Conservation (phyloP, 2,329 filamentous ascomycete species). For the Penicillium griseofulvum region DNA sequence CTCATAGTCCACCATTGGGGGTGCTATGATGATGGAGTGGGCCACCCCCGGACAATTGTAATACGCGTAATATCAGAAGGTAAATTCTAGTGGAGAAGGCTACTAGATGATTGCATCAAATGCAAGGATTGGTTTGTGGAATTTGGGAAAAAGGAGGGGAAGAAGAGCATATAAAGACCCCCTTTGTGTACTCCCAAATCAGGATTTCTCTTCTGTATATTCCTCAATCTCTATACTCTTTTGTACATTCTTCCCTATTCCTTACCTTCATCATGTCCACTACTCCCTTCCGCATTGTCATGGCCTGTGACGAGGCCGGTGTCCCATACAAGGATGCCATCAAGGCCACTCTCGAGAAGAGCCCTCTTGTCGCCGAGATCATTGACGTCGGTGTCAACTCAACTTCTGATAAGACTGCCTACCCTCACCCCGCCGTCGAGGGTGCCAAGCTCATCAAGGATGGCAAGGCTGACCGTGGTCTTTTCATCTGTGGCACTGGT, state of each 20-base stretch:
- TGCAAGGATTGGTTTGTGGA: neutral
- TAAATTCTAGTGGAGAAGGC: neutral
- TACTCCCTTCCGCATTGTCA: conserved; percentile 56
- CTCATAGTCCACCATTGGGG: neutral
- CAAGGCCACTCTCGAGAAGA: conserved; percentile 67
- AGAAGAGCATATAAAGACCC: conserved; percentile 6
- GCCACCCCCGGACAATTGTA: conserved; percentile 1
- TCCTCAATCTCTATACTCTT: neutral
- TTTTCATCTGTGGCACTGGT: conserved; percentile 79
- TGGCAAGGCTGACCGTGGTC: conserved; percentile 66
- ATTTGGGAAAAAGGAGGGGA: neutral
- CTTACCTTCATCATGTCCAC: conserved; percentile 29
- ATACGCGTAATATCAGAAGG: neutral
- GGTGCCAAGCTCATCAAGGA: conserved; percentile 58
- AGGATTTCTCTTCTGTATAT: neutral
- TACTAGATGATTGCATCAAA: neutral
- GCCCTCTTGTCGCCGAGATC: conserved; percentile 65
- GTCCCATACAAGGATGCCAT: conserved; percentile 75
- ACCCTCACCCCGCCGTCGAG: conserved; percentile 73
- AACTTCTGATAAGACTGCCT: conserved; percentile 71
- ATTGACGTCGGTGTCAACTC: conserved; percentile 71
- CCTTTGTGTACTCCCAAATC: conserved; percentile 1
- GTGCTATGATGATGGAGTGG: conserved; percentile 25
- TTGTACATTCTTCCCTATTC: conserved; percentile 1
- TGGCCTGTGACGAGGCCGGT: conserved; percentile 70